Conservation (phyloP, 305 asterid genomes). For the Fraxinus greggii region DNA sequence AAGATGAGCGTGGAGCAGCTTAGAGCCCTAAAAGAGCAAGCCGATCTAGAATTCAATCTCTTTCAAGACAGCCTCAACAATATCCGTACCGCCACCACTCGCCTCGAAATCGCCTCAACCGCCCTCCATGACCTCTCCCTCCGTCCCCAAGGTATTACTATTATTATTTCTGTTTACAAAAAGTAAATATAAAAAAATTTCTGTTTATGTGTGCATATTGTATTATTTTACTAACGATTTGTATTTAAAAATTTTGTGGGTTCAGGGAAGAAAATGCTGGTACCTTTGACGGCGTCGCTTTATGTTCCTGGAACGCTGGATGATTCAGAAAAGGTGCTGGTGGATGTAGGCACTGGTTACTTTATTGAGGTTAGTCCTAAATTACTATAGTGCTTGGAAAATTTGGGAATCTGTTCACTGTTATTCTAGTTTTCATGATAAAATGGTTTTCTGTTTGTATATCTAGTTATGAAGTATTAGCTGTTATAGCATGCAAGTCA, state of each 20-base stretch:
- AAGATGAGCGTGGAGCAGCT: constrained; percentile 81
- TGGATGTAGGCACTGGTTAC: constrained; percentile 96
- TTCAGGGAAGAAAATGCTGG: constrained; percentile 78
- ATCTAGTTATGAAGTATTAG: neutral
- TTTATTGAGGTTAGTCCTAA: constrained; percentile 70
- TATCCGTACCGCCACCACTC: constrained; percentile 82
- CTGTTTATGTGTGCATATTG: neutral
- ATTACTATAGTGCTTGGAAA: neutral
- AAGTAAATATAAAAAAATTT: neutral
- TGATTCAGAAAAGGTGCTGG: constrained; percentile 87
- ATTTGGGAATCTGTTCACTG: neutral
- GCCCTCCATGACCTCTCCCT: constrained; percentile 87
- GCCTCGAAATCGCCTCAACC: constrained; percentile 80
- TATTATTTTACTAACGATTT: neutral
- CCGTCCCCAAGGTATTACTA: constrained; percentile 65
- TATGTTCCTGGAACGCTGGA: constrained; percentile 89
- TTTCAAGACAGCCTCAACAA: constrained; percentile 89
- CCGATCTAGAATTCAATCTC: constrained; percentile 76
- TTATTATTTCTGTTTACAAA: neutral
- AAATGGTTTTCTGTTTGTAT: neutral
- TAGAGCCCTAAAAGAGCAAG: constrained; percentile 79
- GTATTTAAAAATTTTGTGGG: neutral
- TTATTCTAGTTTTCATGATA: neutral
- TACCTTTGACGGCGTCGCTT: constrained; percentile 89
- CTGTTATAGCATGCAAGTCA: neutral